These are phyloP conservation scores for Aspergillus wentii DNA, from an alignment of 495 filamentous ascomycete genomes.

Conservation along the genomic window DNA sequence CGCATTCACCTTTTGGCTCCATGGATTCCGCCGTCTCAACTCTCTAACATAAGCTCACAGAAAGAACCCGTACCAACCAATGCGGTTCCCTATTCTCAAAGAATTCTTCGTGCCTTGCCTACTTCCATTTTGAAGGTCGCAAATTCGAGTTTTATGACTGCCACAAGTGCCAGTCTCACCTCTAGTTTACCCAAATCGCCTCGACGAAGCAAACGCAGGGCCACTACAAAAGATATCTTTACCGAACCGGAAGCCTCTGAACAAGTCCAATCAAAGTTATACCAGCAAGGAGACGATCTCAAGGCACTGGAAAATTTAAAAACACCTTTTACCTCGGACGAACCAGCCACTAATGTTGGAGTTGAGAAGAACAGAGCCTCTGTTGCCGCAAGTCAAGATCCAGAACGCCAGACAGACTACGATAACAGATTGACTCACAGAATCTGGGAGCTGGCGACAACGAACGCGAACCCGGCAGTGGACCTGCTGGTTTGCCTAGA, in stretches of 20 bases:
- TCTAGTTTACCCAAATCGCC: conserved; percentile 73
- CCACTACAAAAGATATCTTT: conserved; percentile 35
- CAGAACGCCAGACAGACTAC: conserved; percentile 71
- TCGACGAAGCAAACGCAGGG: conserved; percentile 59
- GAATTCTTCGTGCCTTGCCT: conserved; percentile 84
- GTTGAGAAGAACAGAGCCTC: conserved; percentile 1
- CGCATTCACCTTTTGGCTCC: conserved; percentile 93
- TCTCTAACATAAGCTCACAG: conserved; percentile 74
- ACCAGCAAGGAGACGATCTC: conserved; percentile 40
- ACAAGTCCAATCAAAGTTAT: conserved; percentile 50
- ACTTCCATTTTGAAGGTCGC: conserved; percentile 89
- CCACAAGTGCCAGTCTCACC: conserved; percentile 85
- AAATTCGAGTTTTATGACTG: conserved; percentile 90
- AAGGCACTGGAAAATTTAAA: conserved; percentile 15
- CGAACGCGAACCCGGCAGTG: conserved; percentile 87
- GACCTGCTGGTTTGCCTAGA: conserved; percentile 93
- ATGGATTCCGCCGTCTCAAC: conserved; percentile 98
- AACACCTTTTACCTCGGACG: conserved; percentile 11
- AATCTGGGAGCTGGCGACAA: conserved; percentile 93
- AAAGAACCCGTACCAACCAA: conserved; percentile 70
- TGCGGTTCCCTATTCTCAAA: conserved; percentile 85
- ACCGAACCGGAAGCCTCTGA: conserved; percentile 29
- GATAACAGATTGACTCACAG: conserved; percentile 82
- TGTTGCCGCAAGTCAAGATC: conserved; percentile 40
- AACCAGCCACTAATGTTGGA: conserved; percentile 7